Conservation (phyloP, 2,329 filamentous ascomycete genomes). For the Pseudogymnoascus sp. region DNA sequence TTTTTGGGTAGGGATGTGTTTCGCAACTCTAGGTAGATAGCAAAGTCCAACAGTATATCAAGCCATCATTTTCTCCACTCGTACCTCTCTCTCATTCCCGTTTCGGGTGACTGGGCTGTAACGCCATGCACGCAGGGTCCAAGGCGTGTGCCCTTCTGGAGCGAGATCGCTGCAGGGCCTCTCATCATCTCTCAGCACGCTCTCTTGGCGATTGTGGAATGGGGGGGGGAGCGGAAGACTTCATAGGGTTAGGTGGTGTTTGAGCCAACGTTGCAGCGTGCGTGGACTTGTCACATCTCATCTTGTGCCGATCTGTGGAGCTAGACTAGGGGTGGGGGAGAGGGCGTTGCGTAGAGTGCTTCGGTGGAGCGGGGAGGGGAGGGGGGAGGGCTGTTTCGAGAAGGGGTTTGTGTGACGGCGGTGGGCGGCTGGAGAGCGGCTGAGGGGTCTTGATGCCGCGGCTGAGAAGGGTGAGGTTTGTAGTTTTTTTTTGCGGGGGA, state of each 20-base stretch:
- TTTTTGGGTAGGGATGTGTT: neutral
- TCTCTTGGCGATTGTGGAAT: neutral
- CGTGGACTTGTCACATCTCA: neutral
- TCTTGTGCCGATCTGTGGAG: neutral
- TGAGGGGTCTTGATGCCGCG: neutral
- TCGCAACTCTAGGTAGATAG: neutral
- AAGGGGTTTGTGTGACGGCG: neutral
- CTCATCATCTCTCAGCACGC: neutral
- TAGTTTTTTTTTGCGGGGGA: neutral
- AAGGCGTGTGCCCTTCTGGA: neutral
- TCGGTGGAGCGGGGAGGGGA: neutral
- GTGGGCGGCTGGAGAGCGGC: neutral
- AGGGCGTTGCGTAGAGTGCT: neutral
- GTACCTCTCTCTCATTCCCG: no score
- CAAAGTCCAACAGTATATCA: neutral
- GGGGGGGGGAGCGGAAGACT: neutral
- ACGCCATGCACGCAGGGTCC: neutral
- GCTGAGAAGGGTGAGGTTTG: neutral
- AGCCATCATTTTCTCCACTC: neutral
- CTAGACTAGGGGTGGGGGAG: neutral
- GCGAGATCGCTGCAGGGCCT: neutral
- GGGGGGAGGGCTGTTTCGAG: neutral
- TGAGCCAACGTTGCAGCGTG: neutral
- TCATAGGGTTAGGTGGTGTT: neutral
- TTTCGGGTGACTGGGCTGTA: neutral